These are phyloP conservation scores for Calycina herbarum DNA, from an alignment of 2,329 filamentous ascomycete species.

Conservation along the genomic window DNA sequence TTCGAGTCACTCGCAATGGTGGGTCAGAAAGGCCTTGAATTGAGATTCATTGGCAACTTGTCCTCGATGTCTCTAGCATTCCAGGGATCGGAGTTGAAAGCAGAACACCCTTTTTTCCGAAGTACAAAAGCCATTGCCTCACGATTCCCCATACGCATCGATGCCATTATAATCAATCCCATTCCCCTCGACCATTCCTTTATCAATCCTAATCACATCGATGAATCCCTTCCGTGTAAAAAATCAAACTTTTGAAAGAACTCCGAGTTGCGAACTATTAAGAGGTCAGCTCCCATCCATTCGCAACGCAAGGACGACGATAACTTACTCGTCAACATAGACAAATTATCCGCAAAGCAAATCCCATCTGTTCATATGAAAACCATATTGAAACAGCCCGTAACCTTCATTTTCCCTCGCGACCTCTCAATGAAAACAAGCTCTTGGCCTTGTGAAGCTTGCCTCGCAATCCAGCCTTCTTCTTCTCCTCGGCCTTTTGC, in stretches of 20 bases:
- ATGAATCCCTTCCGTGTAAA: background rate
- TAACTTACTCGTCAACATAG: background rate
- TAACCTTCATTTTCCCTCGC: background rate
- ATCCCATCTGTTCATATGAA: background rate
- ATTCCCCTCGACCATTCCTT: background rate
- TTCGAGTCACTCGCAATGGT: no score
- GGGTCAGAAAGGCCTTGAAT: no score
- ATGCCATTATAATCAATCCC: no score
- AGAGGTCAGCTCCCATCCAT: background rate
- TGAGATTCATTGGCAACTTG: no score
- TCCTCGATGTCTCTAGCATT: no score
- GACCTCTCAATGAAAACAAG: slow-evolving; percentile 2
- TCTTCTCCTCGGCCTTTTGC: background rate
- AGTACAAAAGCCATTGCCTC: no score
- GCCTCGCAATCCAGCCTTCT: background rate
- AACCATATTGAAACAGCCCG: background rate
- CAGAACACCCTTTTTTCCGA: no score
- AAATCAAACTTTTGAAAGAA: background rate
- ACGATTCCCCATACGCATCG: no score
- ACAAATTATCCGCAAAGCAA: background rate
- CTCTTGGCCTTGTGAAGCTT: background rate
- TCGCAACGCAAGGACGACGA: background rate
- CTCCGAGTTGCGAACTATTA: background rate
- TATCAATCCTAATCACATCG: background rate
- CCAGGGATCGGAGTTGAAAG: no score